phyloP scores from a whole-genome alignment of 1,139 yeast species.

The Trichomonascaceae sp. region DNA sequence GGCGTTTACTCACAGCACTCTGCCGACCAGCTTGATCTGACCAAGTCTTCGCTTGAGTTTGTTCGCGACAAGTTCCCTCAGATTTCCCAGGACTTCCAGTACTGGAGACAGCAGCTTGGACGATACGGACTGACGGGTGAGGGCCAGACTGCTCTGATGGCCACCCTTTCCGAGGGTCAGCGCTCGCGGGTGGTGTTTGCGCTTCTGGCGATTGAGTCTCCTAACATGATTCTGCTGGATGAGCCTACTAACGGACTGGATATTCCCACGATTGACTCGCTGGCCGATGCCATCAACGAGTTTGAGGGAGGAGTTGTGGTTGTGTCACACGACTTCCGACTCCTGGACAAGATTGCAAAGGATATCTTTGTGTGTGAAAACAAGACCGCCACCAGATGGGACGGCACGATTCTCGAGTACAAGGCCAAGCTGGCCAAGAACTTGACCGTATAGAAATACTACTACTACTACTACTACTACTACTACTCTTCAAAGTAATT shows the following conservation, averaged over 20 bases:
- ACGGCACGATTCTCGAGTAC: constrained; percentile 79
- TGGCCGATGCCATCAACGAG: constrained; percentile 88
- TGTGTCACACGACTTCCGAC: constrained; percentile 98
- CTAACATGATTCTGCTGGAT: constrained; percentile 88
- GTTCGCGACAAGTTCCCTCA: constrained; percentile 86
- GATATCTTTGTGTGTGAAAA: constrained; percentile 93
- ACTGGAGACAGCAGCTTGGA: constrained; percentile 98
- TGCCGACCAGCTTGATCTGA: constrained; percentile 92
- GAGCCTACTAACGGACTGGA: constrained; percentile 99
- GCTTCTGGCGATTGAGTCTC: constrained; percentile 83
- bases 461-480: no score
- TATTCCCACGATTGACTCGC: constrained; percentile 93
- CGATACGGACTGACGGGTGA: constrained; percentile 98
- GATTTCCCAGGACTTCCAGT: constrained; percentile 94
- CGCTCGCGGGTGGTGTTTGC: constrained; percentile 98
- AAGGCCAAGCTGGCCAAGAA: constrained; percentile 86
- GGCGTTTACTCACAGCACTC: constrained; percentile 99
- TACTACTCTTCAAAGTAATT: no score
- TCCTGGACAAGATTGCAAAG: constrained; percentile 92
- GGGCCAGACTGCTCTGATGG: constrained; percentile 98
- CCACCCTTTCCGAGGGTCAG: constrained; percentile 97
- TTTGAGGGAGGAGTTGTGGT: constrained; percentile 98
- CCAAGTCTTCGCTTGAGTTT: constrained; percentile 89
- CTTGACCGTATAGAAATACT: constrained; percentile 33
- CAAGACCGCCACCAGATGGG: constrained; percentile 94